Evolutionary conservation across 495 filamentous ascomycete genomes (phyloP).

Genomic region (Penicillium cataractarum): DNA sequence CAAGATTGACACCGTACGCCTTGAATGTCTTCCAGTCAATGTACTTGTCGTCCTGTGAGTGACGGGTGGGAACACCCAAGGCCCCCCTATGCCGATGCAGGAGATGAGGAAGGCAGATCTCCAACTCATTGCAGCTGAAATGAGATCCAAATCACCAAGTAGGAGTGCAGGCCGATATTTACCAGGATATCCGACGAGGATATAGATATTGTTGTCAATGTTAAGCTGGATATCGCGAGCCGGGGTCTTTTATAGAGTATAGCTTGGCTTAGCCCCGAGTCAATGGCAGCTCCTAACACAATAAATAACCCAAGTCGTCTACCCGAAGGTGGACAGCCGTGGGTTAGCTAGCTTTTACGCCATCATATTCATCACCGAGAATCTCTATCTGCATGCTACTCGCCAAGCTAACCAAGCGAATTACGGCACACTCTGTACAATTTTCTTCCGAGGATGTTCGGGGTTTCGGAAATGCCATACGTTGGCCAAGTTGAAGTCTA

Average conservation of each 20-base stretch:
- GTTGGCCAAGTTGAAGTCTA: background rate
- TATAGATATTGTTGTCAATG: too few relatives aligned
- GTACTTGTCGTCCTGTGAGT: background rate
- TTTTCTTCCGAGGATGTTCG: too few relatives aligned
- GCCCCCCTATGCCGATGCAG: background rate
- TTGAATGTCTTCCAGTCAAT: conserved; percentile 14
- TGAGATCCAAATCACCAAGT: background rate
- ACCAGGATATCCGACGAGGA: too few relatives aligned
- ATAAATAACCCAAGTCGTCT: background rate
- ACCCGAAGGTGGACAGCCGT: background rate
- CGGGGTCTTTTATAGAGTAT: background rate
- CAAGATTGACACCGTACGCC: conserved; percentile 8
- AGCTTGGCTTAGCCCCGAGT: background rate
- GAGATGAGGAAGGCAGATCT: background rate
- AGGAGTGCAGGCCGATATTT: background rate
- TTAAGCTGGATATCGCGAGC: background rate
- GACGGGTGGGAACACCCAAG: background rate
- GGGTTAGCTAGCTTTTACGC: background rate
- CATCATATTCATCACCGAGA: background rate
- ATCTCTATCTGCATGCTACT: background rate
- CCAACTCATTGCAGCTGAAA: background rate
- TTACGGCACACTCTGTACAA: background rate
- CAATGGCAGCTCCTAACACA: background rate
- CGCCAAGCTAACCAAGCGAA: background rate
- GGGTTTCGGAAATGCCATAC: background rate